Percentiles rank a stretch among this genome's conserved stretches.
Conservation (phyloP, 1,284 basidiomycete genomes). For the Trametes pubescens region DNA sequence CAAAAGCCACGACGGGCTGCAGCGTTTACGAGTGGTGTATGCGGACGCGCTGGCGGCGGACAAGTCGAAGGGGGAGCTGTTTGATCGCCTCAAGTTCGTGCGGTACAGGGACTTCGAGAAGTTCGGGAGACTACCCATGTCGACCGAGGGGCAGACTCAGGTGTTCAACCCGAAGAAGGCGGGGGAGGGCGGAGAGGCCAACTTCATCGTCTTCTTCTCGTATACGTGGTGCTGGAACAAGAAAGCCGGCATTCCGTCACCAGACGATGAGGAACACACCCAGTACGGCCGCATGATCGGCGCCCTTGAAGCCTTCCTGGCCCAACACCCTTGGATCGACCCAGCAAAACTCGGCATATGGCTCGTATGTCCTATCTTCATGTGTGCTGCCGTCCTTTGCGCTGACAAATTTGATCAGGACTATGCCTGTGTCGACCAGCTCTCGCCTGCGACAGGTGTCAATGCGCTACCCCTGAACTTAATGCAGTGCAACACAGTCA, state of each 20-base stretch:
- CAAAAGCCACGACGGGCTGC: background rate
- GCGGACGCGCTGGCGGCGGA: background rate
- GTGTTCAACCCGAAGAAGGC: background rate
- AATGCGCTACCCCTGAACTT: slow-evolving; percentile 11
- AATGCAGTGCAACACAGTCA: slow-evolving; percentile 8
- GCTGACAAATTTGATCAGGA: background rate
- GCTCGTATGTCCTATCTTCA: background rate
- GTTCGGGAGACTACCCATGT: background rate
- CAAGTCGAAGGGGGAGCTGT: background rate
- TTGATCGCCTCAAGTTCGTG: slow-evolving; percentile 4
- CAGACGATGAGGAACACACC: slow-evolving; percentile 4
- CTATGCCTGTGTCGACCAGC: slow-evolving; percentile 5
- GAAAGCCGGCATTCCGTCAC: background rate
- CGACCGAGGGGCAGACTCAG: background rate
- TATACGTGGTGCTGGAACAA: slow-evolving; percentile 1
- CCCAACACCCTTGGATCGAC: too few relatives aligned
- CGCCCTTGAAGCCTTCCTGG: slow-evolving; percentile 1
- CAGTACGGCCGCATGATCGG: slow-evolving; percentile 11
- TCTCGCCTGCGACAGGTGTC: background rate
- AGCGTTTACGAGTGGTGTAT: background rate
- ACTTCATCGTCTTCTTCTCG: slow-evolving; percentile 10
- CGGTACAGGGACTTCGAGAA: slow-evolving; percentile 4
- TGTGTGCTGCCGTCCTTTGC: background rate
- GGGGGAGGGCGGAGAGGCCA: background rate
- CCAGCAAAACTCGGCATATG: slow-evolving; percentile 13